Evolutionary conservation across 2,329 filamentous ascomycete species (phyloP).

Genomic region (Aspergillus neoniger): DNA sequence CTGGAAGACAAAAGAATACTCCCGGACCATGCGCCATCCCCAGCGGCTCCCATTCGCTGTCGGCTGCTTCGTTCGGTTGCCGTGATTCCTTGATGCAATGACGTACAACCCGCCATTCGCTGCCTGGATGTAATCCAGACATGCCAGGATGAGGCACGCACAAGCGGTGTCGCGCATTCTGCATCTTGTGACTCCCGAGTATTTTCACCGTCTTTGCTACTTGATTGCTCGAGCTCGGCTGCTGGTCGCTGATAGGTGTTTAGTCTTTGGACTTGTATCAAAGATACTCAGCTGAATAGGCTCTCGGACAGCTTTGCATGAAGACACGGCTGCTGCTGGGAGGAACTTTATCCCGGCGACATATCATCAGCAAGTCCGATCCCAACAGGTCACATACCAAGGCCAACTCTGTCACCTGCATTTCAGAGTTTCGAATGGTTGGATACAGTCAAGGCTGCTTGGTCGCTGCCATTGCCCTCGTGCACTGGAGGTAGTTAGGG

Average conservation of each 20-base stretch:
- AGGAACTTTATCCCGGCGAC: not conserved
- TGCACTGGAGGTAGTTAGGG: not conserved
- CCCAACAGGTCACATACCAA: not conserved
- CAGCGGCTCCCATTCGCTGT: not conserved
- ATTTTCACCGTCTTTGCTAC: not conserved
- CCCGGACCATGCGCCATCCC: not conserved
- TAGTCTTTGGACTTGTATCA: not conserved
- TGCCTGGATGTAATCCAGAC: not conserved
- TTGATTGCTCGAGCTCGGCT: not conserved
- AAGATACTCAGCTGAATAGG: not conserved
- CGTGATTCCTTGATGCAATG: not conserved
- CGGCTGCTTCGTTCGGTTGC: not conserved
- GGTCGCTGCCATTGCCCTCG: not conserved
- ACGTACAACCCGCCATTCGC: not conserved
- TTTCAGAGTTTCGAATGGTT: not conserved
- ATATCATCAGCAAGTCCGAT: not conserved
- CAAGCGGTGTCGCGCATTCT: slow-evolving; percentile 1
- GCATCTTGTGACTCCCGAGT: slow-evolving; percentile 8
- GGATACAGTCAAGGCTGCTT: not conserved
- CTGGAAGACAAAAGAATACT: not conserved
- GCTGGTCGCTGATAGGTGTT: not conserved
- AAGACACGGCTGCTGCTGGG: not conserved
- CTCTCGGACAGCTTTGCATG: slow-evolving; percentile 1
- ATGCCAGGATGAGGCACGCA: not conserved
- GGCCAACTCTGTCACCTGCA: slow-evolving; percentile 1